Evolutionary conservation across 2,329 filamentous ascomycete genomes (phyloP).

Genomic region (Nigrospora osmanthi): DNA sequence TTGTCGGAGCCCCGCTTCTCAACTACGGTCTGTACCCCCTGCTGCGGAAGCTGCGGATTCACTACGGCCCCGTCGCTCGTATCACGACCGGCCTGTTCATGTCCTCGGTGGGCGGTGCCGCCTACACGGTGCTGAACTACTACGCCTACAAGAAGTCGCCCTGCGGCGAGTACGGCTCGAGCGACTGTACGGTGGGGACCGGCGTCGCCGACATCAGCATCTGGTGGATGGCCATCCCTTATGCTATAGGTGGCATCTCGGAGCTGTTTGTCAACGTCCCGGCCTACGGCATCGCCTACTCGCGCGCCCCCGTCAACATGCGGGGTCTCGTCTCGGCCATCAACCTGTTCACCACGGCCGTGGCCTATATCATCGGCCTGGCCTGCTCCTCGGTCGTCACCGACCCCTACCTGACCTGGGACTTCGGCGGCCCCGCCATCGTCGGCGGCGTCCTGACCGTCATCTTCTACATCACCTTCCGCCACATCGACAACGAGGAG

Average conservation of each 20-base stretch:
- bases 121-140: slow-evolving; percentile 32
- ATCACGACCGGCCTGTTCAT: slow-evolving; percentile 43
- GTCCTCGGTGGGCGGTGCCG: slow-evolving; percentile 35
- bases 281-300: slow-evolving; percentile 44
- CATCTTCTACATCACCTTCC: slow-evolving; percentile 37
- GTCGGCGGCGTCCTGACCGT: slow-evolving; percentile 33
- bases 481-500: slow-evolving; percentile 38
- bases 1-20: slow-evolving; percentile 35
- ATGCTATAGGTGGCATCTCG: slow-evolving; percentile 40
- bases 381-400: slow-evolving; percentile 35
- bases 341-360: slow-evolving; percentile 37
- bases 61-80: slow-evolving; percentile 38
- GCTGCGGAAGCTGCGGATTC: slow-evolving; percentile 30
- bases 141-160: slow-evolving; percentile 33
- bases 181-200: slow-evolving; percentile 22
- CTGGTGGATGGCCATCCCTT: slow-evolving; percentile 50
- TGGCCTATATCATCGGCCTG: slow-evolving; percentile 37
- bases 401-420: slow-evolving; percentile 42
- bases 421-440: slow-evolving; percentile 39
- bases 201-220: slow-evolving; percentile 37
- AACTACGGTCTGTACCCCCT: slow-evolving; percentile 39
- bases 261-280: slow-evolving; percentile 45
- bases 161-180: slow-evolving; percentile 31
- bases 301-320: slow-evolving; percentile 42
- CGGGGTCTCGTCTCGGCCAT: slow-evolving; percentile 40